These are phyloP conservation scores for Populus nigra DNA, from an alignment of 345 rosid genomes.

Conservation along the genomic window DNA sequence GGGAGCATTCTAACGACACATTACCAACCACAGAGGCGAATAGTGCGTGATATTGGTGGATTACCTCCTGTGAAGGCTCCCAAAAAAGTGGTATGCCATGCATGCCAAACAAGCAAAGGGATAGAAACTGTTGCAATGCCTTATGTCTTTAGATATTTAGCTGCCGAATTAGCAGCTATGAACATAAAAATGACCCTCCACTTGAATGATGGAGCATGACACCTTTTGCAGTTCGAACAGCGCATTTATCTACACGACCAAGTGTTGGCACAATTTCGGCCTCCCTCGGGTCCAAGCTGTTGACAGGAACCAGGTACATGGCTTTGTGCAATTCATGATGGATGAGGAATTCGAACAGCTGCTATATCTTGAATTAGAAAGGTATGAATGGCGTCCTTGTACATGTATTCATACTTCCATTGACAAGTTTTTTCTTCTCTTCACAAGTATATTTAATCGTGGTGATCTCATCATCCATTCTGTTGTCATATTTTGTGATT, in stretches of 20 bases:
- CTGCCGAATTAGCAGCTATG: slow-evolving; percentile 93
- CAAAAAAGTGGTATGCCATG: slow-evolving; percentile 63
- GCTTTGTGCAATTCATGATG: no score
- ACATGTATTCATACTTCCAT: background rate
- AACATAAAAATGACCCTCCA: slow-evolving; percentile 75
- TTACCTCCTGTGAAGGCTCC: slow-evolving; percentile 68
- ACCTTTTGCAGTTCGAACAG: background rate
- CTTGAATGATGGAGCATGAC: slow-evolving; percentile 47
- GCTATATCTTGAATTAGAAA: no score
- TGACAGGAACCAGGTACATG: background rate
- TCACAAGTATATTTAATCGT: no score
- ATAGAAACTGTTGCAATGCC: slow-evolving; percentile 96
- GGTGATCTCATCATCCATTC: no score
- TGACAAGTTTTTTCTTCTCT: no score
- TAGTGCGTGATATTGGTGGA: slow-evolving; percentile 53
- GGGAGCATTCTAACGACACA: slow-evolving; percentile 76
- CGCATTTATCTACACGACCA: background rate
- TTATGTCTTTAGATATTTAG: slow-evolving; percentile 84
- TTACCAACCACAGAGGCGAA: slow-evolving; percentile 55
- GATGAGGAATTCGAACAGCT: no score
- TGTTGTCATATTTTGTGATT: no score
- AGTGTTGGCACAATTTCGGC: background rate
- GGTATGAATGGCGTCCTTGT: background rate
- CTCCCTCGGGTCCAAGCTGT: background rate
- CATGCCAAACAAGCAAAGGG: slow-evolving; percentile 81